These are phyloP conservation scores for Penicillium thymicola DNA, from an alignment of 2,329 filamentous ascomycete genomes.

Conservation along the genomic window DNA sequence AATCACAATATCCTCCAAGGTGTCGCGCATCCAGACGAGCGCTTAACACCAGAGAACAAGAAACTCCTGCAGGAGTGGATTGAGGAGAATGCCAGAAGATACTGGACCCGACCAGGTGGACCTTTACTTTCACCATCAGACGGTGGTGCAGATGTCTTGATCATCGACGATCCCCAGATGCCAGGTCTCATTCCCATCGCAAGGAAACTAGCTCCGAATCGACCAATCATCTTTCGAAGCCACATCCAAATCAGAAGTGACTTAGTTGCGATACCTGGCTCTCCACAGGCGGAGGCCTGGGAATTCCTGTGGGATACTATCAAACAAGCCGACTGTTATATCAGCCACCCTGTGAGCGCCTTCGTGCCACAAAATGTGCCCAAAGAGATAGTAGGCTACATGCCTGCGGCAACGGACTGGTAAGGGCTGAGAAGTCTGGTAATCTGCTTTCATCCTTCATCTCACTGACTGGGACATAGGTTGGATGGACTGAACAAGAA, in stretches of 20 bases:
- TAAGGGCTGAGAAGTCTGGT: conserved; percentile 28
- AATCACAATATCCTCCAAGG: conserved; percentile 87
- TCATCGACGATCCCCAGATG: conserved; percentile 85
- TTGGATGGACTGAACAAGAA: conserved; percentile 77
- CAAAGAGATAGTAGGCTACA: conserved; percentile 64
- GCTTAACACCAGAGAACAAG: conserved; percentile 62
- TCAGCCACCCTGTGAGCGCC: conserved; percentile 72
- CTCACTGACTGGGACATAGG: conserved; percentile 39
- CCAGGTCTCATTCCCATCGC: conserved; percentile 72
- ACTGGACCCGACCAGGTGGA: conserved; percentile 68
- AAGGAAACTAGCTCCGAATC: conserved; percentile 66
- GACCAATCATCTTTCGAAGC: conserved; percentile 75
- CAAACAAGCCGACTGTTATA: conserved; percentile 70
- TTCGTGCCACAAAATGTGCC: conserved; percentile 72
- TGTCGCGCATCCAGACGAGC: conserved; percentile 63
- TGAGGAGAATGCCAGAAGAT: conserved; percentile 67
- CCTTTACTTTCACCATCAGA: conserved; percentile 62
- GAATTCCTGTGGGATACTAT: conserved; percentile 70
- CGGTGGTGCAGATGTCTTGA: conserved; percentile 71
- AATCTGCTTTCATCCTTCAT: not conserved
- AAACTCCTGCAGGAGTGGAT: conserved; percentile 68
- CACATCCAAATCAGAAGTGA: conserved; percentile 81
- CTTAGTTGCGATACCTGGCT: conserved; percentile 59
- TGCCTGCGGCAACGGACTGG: conserved; percentile 81
- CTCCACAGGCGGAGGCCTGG: conserved; percentile 72